phyloP scores from a whole-genome alignment of 495 filamentous ascomycete species.

The Xylaria nigripes region DNA sequence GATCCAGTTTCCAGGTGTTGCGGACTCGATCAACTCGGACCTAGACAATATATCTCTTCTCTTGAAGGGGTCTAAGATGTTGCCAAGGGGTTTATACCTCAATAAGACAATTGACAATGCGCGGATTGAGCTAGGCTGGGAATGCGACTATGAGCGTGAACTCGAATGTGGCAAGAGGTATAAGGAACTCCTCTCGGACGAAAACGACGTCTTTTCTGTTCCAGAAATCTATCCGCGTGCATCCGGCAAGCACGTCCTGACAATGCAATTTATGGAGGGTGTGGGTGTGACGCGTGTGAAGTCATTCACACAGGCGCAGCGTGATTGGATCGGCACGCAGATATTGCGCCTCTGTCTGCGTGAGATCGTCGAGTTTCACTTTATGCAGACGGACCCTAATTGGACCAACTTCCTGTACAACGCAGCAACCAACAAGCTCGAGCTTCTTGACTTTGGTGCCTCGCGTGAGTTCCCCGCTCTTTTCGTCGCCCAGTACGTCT shows the following conservation, averaged over 20 bases:
- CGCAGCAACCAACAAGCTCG: slow-evolving; percentile 57
- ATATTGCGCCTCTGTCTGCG: slow-evolving; percentile 88
- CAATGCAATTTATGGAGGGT: slow-evolving; percentile 85
- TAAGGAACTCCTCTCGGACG: slow-evolving; percentile 58
- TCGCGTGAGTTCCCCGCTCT: slow-evolving; percentile 71
- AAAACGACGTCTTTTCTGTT: slow-evolving; percentile 64
- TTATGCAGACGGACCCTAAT: slow-evolving; percentile 99
- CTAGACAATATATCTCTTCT: slow-evolving; percentile 86
- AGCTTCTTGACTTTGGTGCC: slow-evolving; percentile 94
- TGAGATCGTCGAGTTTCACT: slow-evolving; percentile 85
- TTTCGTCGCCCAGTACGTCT: slow-evolving; percentile 73
- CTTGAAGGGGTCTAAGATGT: slow-evolving; percentile 76
- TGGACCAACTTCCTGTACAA: slow-evolving; percentile 99
- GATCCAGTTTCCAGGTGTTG: slow-evolving; percentile 95
- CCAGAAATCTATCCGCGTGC: slow-evolving; percentile 72
- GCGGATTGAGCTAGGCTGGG: slow-evolving; percentile 87
- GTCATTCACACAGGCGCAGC: slow-evolving; percentile 66
- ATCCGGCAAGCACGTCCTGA: slow-evolving; percentile 78
- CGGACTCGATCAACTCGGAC: slow-evolving; percentile 90
- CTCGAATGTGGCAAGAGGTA: slow-evolving; percentile 71
- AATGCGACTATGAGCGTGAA: slow-evolving; percentile 92
- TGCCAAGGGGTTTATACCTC: slow-evolving; percentile 87
- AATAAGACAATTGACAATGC: slow-evolving; percentile 97
- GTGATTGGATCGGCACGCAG: slow-evolving; percentile 89
- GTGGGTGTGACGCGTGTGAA: slow-evolving; percentile 77